A percentile compares a stretch with the other conserved stretches of the same genome.
Evolutionary conservation across 345 rosid genomes (phyloP).

Genomic region (Arabidopsis arenosa): DNA sequence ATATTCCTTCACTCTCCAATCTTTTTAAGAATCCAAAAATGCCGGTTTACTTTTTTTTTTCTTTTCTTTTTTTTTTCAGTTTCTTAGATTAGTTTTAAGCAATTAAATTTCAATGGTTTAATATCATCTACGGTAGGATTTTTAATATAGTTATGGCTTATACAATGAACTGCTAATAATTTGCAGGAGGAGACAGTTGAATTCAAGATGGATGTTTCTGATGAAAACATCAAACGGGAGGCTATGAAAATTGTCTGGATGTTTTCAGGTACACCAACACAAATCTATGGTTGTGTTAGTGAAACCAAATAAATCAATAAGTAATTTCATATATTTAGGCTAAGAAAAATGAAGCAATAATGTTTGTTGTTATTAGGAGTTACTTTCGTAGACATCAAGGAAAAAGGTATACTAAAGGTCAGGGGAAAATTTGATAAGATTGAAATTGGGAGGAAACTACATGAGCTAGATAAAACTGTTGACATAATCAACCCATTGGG

Average conservation of each 20-base stretch:
- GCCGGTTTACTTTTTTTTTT: not conserved
- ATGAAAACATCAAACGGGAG: not conserved
- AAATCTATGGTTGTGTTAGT: not conserved
- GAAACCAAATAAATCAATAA: not conserved
- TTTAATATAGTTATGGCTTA: constrained; percentile 5
- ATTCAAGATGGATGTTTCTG: constrained; percentile 16
- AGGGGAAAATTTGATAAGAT: not conserved
- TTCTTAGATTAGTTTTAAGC: not conserved
- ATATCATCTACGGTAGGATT: not conserved
- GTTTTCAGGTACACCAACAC: not conserved
- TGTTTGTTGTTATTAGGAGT: not conserved
- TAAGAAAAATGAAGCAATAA: not conserved
- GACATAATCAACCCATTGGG: not conserved
- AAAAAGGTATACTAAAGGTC: not conserved
- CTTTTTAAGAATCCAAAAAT: constrained; percentile 3
- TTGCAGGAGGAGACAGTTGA: constrained; percentile 17
- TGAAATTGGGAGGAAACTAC: not conserved
- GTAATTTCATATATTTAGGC: not conserved
- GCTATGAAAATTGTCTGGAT: not conserved
- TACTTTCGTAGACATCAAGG: constrained; percentile 6
- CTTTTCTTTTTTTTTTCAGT: not conserved
- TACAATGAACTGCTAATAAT: constrained; percentile 20
- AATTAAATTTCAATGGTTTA: not conserved
- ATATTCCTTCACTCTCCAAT: constrained; percentile 1
- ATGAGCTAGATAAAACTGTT: not conserved